Evolutionary conservation across 768 basidiomycete genomes (phyloP).

Genomic region (Mycena epipterygia): DNA sequence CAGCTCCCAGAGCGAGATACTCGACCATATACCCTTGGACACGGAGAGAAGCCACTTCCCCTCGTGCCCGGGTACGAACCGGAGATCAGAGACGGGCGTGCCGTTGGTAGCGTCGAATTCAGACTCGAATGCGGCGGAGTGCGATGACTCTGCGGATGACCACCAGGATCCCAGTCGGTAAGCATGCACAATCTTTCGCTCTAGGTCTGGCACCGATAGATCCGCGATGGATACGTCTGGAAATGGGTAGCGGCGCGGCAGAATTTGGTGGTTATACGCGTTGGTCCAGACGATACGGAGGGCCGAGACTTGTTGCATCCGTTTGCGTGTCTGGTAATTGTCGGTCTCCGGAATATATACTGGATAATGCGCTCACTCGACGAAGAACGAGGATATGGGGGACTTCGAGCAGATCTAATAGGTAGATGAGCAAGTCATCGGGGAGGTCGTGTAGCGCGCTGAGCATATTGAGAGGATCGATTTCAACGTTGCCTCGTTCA

Average conservation of each 20-base stretch:
- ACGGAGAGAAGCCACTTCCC: slow-evolving; percentile 61
- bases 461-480: too few relatives aligned
- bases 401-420: slow-evolving; percentile 11
- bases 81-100: slow-evolving; percentile 65
- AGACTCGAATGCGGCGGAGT: too few relatives aligned
- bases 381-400: slow-evolving; percentile 21
- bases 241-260: slow-evolving; percentile 65
- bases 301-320: slow-evolving; percentile 58
- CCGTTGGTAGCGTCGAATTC: slow-evolving; percentile 51
- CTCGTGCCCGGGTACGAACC: slow-evolving; percentile 62
- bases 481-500: too few relatives aligned
- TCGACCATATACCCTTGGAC: slow-evolving; percentile 75
- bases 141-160: slow-evolving; percentile 42
- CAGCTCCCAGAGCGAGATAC: slow-evolving; percentile 67
- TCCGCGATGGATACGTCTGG: slow-evolving; percentile 50
- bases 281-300: slow-evolving; percentile 71
- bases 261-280: slow-evolving; percentile 59
- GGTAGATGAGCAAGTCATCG: slow-evolving; percentile 23
- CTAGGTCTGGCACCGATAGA: slow-evolving; percentile 55
- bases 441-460: not conserved
- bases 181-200: too few relatives aligned
- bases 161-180: slow-evolving; percentile 65
- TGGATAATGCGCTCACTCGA: slow-evolving; percentile 3
- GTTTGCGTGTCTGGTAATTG: slow-evolving; percentile 61
- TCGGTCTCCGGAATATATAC: not conserved